phyloP scores from a whole-genome alignment of 768 basidiomycete genomes.

The Galerina sulciceps region DNA sequence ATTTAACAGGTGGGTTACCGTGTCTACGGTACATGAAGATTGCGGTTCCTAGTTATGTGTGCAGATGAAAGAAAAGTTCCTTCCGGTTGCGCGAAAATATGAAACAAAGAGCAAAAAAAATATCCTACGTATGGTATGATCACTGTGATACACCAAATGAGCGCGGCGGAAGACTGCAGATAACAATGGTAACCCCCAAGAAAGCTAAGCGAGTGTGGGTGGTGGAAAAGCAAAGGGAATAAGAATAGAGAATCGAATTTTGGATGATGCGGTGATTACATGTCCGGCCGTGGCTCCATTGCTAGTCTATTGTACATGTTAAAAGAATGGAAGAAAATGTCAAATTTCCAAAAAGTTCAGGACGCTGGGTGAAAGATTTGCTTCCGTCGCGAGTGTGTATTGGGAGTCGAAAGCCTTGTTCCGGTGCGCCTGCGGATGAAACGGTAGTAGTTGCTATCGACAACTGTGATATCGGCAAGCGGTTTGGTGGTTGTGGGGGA shows the following conservation, averaged over 20 bases:
- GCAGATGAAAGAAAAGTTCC: background rate
- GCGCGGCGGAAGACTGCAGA: constrained; percentile 13
- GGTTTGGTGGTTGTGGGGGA: constrained; percentile 24
- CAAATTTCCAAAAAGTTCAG: constrained; percentile 14
- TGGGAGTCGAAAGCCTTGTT: constrained; percentile 48
- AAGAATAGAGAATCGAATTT: constrained; percentile 15
- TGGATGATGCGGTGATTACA: constrained; percentile 16
- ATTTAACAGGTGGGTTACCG: constrained; percentile 16
- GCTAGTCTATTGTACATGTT: constrained; percentile 20
- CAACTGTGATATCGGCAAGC: constrained; percentile 33
- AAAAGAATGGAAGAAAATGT: constrained; percentile 7
- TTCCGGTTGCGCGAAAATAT: constrained; percentile 5
- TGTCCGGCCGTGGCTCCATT: constrained; percentile 24
- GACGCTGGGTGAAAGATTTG: constrained; percentile 28
- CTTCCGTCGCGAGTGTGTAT: constrained; percentile 33
- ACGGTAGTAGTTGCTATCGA: constrained; percentile 28
- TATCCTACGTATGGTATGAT: constrained; percentile 1
- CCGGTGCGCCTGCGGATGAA: constrained; percentile 43
- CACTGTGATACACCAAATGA: constrained; percentile 10
- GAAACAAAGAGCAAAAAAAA: constrained; percentile 2
- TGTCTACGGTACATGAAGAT: constrained; percentile 15
- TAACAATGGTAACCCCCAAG: constrained; percentile 3
- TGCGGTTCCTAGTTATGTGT: constrained; percentile 8
- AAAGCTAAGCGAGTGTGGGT: constrained; percentile 23
- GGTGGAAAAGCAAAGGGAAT: constrained; percentile 2